Base-by-base conservation (phyloP, 164 flowering plant genomes). In the Nymphaea thermarum region DNA sequence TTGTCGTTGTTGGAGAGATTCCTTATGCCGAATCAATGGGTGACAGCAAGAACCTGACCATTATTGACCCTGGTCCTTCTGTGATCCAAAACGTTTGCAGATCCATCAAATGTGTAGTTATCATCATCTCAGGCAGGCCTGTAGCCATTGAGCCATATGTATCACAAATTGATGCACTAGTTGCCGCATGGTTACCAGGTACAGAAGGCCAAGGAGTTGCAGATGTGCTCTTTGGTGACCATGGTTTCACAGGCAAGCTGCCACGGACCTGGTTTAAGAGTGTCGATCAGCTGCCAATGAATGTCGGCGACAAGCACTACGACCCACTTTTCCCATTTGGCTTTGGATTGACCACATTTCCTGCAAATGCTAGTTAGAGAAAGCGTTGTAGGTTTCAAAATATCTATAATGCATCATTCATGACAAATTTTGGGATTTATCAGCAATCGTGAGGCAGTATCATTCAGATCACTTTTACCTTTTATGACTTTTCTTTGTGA, bases 121-220 rank as follows among this genome's bases (percentile, higher is more conserved):
- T 92, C 70, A 17, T 92, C 42, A 73, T 92, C 51, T 85, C 96
- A 25, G 98, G 98, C 60, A 78, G 96, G 66, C 94, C 96, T 4
- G 55, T 89, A 68, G 82, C 84, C 45, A 6, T 88, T 60, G 91
- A 83, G 64, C 86, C 86, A 14, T 65, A 86, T 42, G 68, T 92
- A 72, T 85, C 80, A n/a, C 87, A 84, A 68, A 76, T 83, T 0
- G 93, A 88, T 47, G 92, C 85, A 55, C 72, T 92, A 2, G 78
- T 88, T 60, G 98, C 89, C 63, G 94, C 96, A 67, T 91, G 95
- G 91, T 75, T 89, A 73, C 94, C 98, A 61, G 96, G 98, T 62
- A 89, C 77, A 59, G 96, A 92, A 78, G 94, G 94, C 60, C 63
- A 3, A 7, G 93, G 98, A 67, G 71, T 92, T 16, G 67, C 89